Conservation (phyloP, 2,329 filamentous ascomycete species). For the Sodiomyces alkalinus region DNA sequence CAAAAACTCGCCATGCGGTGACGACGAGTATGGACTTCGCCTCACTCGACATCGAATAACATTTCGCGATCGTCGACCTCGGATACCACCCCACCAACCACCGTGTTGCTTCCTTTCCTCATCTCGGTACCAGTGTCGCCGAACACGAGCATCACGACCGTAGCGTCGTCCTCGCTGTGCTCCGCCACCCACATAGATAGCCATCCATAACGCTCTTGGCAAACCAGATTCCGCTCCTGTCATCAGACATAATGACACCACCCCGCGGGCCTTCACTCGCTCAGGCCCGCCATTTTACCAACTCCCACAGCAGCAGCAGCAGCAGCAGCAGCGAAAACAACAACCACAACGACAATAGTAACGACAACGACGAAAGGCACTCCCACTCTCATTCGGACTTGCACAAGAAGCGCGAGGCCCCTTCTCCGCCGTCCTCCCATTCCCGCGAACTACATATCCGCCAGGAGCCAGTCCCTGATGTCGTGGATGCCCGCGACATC, state of each 20-base stretch:
- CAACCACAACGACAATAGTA: constrained; percentile 12
- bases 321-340: constrained; percentile 12
- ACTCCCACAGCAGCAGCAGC: constrained; percentile 13
- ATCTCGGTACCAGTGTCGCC: too few relatives aligned
- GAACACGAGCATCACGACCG: too few relatives aligned
- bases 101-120: too few relatives aligned
- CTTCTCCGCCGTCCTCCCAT: too few relatives aligned
- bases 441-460: constrained; percentile 7
- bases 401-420: constrained; percentile 13
- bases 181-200: too few relatives aligned
- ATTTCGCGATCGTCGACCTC: too few relatives aligned
- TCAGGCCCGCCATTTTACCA: constrained; percentile 31
- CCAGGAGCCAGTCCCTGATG: too few relatives aligned
- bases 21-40: constrained; percentile 7
- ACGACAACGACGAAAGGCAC: constrained; percentile 10
- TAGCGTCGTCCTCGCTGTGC: neutral
- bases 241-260: constrained; percentile 32
- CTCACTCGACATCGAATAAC: too few relatives aligned
- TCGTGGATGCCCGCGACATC: constrained; percentile 8
- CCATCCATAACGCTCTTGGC: too few relatives aligned
- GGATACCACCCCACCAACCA: too few relatives aligned
- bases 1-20: constrained; percentile 2
- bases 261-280: constrained; percentile 31
- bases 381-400: constrained; percentile 11
- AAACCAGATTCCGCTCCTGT: too few relatives aligned